phyloP scores from a whole-genome alignment of 192 early-diverging fungal species.

The Gamsiella multidivaricata region DNA sequence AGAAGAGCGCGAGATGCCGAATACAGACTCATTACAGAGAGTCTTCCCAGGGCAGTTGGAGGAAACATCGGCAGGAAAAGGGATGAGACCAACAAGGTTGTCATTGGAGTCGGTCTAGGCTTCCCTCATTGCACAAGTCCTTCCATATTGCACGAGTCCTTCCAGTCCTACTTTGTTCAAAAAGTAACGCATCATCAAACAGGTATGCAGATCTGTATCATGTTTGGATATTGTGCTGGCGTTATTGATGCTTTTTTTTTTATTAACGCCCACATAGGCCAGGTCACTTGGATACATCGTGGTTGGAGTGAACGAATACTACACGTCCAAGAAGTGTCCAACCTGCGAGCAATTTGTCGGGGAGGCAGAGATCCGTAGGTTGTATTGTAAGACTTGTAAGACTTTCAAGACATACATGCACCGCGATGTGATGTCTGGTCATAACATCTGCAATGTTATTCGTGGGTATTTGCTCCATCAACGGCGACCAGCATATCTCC shows the following conservation, averaged over 20 bases:
- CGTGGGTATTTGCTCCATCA: too few relatives aligned
- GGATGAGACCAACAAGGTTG: not conserved
- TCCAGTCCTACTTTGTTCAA: not conserved
- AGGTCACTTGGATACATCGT: slow-evolving; percentile 1
- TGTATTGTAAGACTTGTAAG: slow-evolving; percentile 11
- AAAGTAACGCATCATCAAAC: too few relatives aligned
- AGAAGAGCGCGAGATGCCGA: not conserved
- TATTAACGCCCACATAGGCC: not conserved
- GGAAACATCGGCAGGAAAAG: not conserved
- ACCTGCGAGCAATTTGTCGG: slow-evolving; percentile 3
- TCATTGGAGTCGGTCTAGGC: not conserved
- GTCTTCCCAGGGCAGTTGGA: not conserved
- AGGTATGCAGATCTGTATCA: too few relatives aligned
- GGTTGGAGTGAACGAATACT: slow-evolving; percentile 22
- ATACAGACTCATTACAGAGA: not conserved
- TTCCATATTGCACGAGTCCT: not conserved
- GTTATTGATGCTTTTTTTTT: not conserved
- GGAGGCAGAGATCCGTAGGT: not conserved
- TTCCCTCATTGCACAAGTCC: not conserved
- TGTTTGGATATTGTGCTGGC: too few relatives aligned
- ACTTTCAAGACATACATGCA: slow-evolving; percentile 10
- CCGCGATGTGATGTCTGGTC: too few relatives aligned
- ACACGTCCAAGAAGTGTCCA: too few relatives aligned
- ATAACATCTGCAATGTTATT: too few relatives aligned
- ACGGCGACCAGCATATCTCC: too few relatives aligned